A percentile compares a stretch with the other conserved stretches of the same genome.
These are phyloP conservation scores for Thelephora terrestris DNA, from an alignment of 1,284 basidiomycete genomes.

Conservation along the genomic window DNA sequence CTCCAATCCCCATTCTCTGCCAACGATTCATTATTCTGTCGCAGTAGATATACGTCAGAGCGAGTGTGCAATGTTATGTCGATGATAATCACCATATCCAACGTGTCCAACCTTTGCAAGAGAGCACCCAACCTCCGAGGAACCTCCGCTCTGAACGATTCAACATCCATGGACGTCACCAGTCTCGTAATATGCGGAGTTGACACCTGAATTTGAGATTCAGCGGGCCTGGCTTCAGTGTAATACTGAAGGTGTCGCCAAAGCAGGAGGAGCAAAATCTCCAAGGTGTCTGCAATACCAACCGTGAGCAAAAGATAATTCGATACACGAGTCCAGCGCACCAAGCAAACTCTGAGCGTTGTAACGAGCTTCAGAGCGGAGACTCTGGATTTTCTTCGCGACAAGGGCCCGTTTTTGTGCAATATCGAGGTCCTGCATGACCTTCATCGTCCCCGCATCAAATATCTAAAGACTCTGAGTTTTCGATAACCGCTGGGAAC, in stretches of 20 bases:
- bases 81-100: conserved; percentile 38
- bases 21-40: conserved; percentile 14
- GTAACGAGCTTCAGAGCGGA: conserved; percentile 32
- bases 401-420: conserved; percentile 58
- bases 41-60: background rate
- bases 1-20: conserved; percentile 33
- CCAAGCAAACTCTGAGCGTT: conserved; percentile 47
- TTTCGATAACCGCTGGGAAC: background rate
- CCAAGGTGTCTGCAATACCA: conserved; percentile 48
- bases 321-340: conserved; percentile 20
- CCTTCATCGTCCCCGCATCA: conserved; percentile 49
- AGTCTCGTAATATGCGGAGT: conserved; percentile 44
- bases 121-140: conserved; percentile 39
- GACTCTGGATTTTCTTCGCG: conserved; percentile 45
- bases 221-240: conserved; percentile 29
- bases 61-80: background rate
- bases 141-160: conserved; percentile 44
- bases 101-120: conserved; percentile 35
- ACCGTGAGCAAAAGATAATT: background rate
- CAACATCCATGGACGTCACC: conserved; percentile 41
- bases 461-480: background rate
- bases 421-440: conserved; percentile 56
- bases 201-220: conserved; percentile 28
- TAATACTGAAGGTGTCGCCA: conserved; percentile 79
- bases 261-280: conserved; percentile 76